Evolutionary conservation across 805 yeast genomes (phyloP), one percentile per base, ranked within the genome.

Genomic region (Saturnispora silvae): DNA sequence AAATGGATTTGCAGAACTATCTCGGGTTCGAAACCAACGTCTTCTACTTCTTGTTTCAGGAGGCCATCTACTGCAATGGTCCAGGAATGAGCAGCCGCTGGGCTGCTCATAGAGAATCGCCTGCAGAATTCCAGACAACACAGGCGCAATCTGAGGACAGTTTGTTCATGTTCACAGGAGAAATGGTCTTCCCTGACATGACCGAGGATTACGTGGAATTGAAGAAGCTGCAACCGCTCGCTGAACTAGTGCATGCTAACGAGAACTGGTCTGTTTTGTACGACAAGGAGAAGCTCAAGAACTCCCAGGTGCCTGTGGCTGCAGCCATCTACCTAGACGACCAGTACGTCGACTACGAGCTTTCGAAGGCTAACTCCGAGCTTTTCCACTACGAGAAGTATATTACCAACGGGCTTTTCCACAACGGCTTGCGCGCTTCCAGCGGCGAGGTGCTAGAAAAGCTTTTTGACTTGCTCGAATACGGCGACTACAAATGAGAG

Each of bases 61-160:
- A 74, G 44, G 72, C 77, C 5, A 72, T 75, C 13, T 74, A 74
- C 50, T 57, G 69, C 41, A 73, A 70, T 45, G 69, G 72, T 0
- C 34, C 37, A 7, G 54, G 56, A 1, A 33, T 35, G n/a, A 38
- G 38, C 4, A 56, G 70, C 4, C 44, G 61, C 34, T 74, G 80
- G 80, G 52, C 70, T 5, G 77, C 77, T 2, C 65, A 67, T 13
- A 53, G 66, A 33, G 10, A 31, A 13, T 22, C 33, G 0, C 32
- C 40, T 4, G 15, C 42, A 54, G 33, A 53, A 68, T 42, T 47
- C 52, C 28, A 34, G 26, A 3, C 43, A 20, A 9, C 36, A 23
- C n/a, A n/a, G n/a, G 2, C 13, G 11, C 13, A 6, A 7, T 25
- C 28, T 11, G 15, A 19, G 5, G 34, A 17, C 4, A 27, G 17